Evolutionary conservation across 345 rosid genomes (phyloP).

Genomic region (Corchorus olitorius): DNA sequence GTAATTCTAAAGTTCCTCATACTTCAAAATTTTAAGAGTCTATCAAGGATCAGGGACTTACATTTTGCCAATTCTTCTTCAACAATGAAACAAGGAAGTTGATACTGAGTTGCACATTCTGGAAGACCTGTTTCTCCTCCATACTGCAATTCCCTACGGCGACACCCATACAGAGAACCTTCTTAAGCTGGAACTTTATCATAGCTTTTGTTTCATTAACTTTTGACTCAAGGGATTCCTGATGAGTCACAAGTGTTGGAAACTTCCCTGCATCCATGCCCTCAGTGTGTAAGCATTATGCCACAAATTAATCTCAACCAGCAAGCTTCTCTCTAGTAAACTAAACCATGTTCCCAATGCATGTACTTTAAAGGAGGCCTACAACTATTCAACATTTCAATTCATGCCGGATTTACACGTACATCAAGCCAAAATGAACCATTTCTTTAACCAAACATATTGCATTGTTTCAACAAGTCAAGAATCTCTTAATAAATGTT

Average conservation of each 20-base stretch:
- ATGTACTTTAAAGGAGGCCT: neutral
- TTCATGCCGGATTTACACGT: neutral
- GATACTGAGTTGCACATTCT: constrained; percentile 67
- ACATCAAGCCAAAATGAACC: neutral
- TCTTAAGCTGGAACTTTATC: constrained; percentile 70
- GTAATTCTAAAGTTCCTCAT: neutral
- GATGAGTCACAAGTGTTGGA: constrained; percentile 63
- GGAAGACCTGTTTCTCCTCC: constrained; percentile 79
- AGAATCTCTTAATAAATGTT: neutral
- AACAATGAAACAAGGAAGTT: constrained; percentile 71
- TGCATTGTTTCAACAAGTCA: neutral
- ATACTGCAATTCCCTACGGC: constrained; percentile 61
- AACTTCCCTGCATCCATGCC: constrained; percentile 53
- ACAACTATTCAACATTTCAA: neutral
- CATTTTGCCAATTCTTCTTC: constrained; percentile 78
- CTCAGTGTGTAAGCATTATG: neutral
- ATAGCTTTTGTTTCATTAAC: constrained; percentile 68
- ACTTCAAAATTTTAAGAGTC: neutral
- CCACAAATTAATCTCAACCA: neutral
- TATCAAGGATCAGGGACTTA: constrained; percentile 23
- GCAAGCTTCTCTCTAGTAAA: neutral
- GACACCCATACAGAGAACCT: constrained; percentile 75
- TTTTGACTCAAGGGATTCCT: constrained; percentile 61
- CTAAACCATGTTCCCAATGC: neutral
- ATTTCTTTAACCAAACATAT: neutral